phyloP scores from a whole-genome alignment of 192 early-diverging fungal genomes.

The Coemansia sp. region DNA sequence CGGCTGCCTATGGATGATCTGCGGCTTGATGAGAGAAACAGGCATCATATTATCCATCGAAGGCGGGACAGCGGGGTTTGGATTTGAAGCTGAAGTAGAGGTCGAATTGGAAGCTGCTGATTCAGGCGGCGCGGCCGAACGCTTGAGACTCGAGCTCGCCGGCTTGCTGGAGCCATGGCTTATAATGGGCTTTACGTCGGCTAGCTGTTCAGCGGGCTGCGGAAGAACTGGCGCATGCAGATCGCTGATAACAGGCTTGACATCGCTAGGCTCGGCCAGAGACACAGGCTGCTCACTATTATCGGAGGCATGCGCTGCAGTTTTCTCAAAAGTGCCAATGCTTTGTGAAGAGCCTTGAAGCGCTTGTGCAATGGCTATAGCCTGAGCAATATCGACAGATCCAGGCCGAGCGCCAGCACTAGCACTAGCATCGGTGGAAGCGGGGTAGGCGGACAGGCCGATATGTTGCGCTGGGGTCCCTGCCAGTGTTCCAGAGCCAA shows the following conservation, averaged over 20 bases:
- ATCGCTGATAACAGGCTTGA: neutral
- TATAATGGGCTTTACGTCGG: neutral
- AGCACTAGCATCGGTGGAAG: too few species aligned
- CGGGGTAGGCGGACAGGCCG: neutral
- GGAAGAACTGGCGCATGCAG: neutral
- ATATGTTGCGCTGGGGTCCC: neutral
- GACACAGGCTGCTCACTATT: neutral
- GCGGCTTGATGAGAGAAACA: constrained; percentile 18
- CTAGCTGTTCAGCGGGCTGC: neutral
- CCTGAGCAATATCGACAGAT: neutral
- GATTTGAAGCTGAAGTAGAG: neutral
- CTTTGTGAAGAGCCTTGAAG: neutral
- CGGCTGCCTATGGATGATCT: neutral
- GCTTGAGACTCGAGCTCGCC: neutral
- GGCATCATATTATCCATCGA: constrained; percentile 19
- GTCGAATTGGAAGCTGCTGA: neutral
- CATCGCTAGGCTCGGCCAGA: neutral
- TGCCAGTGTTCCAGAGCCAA: neutral
- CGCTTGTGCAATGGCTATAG: neutral
- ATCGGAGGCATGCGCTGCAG: neutral
- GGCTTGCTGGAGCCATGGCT: neutral
- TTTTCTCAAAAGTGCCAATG: neutral
- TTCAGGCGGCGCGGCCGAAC: neutral
- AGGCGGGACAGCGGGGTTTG: neutral
- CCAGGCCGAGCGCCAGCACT: too few species aligned